phyloP scores from a whole-genome alignment of 2,329 filamentous ascomycete species.

The Beauveria asiatica region DNA sequence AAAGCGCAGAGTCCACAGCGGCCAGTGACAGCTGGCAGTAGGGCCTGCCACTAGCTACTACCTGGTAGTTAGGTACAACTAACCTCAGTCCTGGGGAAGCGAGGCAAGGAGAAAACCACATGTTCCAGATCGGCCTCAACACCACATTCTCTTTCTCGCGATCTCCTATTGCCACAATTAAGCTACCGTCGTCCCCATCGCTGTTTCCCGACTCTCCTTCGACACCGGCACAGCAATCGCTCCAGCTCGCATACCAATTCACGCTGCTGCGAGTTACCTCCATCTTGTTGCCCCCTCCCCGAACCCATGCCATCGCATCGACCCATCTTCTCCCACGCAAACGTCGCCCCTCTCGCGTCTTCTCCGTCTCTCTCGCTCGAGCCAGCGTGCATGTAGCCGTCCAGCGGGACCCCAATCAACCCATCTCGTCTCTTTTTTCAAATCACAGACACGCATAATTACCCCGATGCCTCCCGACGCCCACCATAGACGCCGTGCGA shows the following conservation, averaged over 20 bases:
- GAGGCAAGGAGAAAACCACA: background rate
- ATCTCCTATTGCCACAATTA: background rate
- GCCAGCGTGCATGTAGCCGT: slow-evolving; percentile 4
- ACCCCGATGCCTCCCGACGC: slow-evolving; percentile 3
- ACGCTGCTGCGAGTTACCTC: background rate
- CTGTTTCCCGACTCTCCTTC: background rate
- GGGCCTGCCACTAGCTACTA: background rate
- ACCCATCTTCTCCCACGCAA: background rate
- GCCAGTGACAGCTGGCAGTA: too few relatives aligned
- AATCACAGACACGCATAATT: background rate
- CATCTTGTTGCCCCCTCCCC: background rate
- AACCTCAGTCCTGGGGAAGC: background rate
- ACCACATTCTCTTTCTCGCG: background rate
- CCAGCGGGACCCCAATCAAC: too few relatives aligned
- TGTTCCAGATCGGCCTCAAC: background rate
- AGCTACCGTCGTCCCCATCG: background rate
- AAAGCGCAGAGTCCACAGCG: background rate
- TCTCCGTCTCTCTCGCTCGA: background rate
- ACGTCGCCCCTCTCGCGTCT: background rate
- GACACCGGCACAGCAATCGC: background rate
- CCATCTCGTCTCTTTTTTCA: background rate
- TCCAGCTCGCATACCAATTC: background rate
- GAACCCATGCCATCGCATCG: background rate
- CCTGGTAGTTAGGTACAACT: too few relatives aligned
- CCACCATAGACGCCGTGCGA: slow-evolving; percentile 13